A percentile compares a stretch with the other conserved stretches of the same genome.
These are phyloP conservation scores for Sanghuangporus sanghuang DNA, from an alignment of 1,284 basidiomycete species.

Conservation along the genomic window DNA sequence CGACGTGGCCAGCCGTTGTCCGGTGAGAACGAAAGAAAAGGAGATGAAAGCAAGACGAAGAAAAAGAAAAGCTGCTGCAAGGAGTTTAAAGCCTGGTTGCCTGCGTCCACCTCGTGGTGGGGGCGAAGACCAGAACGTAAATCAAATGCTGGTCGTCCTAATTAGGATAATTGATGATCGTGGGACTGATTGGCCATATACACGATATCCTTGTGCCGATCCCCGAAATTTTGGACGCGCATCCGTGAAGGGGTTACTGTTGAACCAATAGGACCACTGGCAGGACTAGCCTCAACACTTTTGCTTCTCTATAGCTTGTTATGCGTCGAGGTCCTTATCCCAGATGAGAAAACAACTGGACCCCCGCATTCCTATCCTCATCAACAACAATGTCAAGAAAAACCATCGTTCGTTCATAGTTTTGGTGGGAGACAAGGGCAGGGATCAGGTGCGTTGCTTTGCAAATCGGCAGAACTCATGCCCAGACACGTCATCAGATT, in stretches of 20 bases:
- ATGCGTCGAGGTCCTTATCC: not conserved
- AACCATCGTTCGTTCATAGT: constrained; percentile 97
- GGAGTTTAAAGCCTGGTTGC: not conserved
- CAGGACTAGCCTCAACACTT: not conserved
- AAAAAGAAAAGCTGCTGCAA: not conserved
- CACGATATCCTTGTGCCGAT: not conserved
- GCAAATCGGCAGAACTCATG: not conserved
- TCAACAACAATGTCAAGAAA: constrained; percentile 89
- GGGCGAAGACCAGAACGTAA: not conserved
- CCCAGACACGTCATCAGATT: constrained; percentile 44
- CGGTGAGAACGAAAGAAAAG: not conserved
- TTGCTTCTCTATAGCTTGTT: not conserved
- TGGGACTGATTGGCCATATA: not conserved
- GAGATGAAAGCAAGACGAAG: not conserved
- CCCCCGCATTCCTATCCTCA: constrained; percentile 87
- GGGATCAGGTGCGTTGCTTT: constrained; percentile 69
- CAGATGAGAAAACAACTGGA: constrained; percentile 82
- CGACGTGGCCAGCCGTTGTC: not conserved
- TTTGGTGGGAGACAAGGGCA: constrained; percentile 91
- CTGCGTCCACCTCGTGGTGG: not conserved
- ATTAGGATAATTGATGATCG: not conserved
- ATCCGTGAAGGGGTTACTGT: not conserved
- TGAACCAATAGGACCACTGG: not conserved
- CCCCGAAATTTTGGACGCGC: not conserved
- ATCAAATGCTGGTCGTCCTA: not conserved